These are phyloP conservation scores for Verticillium dahliae DNA, from an alignment of 2,329 filamentous ascomycete species.

Conservation along the genomic window DNA sequence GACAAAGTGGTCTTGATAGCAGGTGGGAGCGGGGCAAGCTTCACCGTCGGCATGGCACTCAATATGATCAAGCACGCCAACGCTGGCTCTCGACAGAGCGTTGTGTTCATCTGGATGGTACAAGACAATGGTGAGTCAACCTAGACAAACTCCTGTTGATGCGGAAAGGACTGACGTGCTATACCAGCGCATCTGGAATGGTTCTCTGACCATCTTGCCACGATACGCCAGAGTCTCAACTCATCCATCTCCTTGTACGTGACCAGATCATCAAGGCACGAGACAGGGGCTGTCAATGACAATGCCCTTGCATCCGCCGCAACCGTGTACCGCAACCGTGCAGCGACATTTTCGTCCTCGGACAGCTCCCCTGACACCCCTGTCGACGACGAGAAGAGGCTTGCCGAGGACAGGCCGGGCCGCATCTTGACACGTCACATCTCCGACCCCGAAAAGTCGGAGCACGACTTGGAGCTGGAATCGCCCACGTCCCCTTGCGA, in stretches of 20 bases:
- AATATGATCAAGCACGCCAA: slow-evolving; percentile 23
- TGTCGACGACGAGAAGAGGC: neutral
- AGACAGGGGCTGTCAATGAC: slow-evolving; percentile 1
- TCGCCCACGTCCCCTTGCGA: slow-evolving; percentile 3
- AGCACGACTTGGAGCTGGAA: slow-evolving; percentile 12
- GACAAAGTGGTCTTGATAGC: slow-evolving; percentile 16
- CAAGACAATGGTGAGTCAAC: slow-evolving; percentile 24
- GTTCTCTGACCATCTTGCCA: slow-evolving; percentile 27
- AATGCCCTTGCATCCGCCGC: neutral
- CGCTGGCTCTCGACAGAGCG: slow-evolving; percentile 13
- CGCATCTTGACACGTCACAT: slow-evolving; percentile 7
- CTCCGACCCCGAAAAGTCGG: slow-evolving; percentile 12
- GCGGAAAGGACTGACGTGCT: neutral
- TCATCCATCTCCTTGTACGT: slow-evolving; percentile 27
- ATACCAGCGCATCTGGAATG: slow-evolving; percentile 26
- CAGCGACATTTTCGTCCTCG: slow-evolving; percentile 2
- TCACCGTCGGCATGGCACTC: slow-evolving; percentile 35
- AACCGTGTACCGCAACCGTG: neutral
- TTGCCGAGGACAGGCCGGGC: slow-evolving; percentile 4
- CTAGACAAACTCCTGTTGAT: neutral
- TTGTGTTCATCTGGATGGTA: slow-evolving; percentile 34
- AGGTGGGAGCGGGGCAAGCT: slow-evolving; percentile 52
- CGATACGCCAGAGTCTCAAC: slow-evolving; percentile 20
- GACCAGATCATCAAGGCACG: slow-evolving; percentile 15
- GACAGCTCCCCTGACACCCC: neutral